Base-by-base conservation (phyloP, 1,139 yeast genomes). In the Hyphopichia khmerensis region DNA sequence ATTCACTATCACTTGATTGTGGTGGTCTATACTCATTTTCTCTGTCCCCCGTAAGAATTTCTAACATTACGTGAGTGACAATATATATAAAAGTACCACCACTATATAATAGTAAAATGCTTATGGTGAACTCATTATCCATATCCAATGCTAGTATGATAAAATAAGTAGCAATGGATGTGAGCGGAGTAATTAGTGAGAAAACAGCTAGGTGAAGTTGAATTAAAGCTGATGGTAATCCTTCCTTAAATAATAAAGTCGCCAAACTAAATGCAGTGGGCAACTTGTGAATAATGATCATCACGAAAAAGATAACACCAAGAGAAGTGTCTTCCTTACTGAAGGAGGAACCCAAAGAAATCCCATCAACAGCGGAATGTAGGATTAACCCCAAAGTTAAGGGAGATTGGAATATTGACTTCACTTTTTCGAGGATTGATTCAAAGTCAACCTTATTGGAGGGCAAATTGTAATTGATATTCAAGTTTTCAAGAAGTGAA, bases 51-150 rank as follows among this genome's bases (percentile, higher is more conserved):
- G 35, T 36, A 11, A 40, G 18, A 15, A 52, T 42, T 35, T 72
- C 78, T 39, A 69, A 61, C 67, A 80, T 71, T 3, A 84, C 80
- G 56, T 85, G 88, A 46, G 79, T 70, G 13, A 88, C 86, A 29
- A 86, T 87, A 52, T 76, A 86, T 27, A 85, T 59, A 54, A 86
- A 86, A 0, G 89, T 83, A 5, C 95, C 95, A 5, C 86, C 87
- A 44, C 86, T 78, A 49, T 83, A 80, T 13, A 84, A 59, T 40
- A 83, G 62, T 30, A 82, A 57, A 2, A 72, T 48, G 1, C 83
- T 85, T n/a, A 83, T 64, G 48, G 72, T 64, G 52, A 72, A 66
- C 36, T 66, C 64, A 44, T 67, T 62, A 40, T 57, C 52, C 8
- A 54, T 40, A 44, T 58, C 53, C 13, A 73, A 48, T 11, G 72